Evolutionary conservation across 352 stramenopile species (phyloP), one percentile per base, ranked within the genome.

Genomic region (Phytopythium aichiense): DNA sequence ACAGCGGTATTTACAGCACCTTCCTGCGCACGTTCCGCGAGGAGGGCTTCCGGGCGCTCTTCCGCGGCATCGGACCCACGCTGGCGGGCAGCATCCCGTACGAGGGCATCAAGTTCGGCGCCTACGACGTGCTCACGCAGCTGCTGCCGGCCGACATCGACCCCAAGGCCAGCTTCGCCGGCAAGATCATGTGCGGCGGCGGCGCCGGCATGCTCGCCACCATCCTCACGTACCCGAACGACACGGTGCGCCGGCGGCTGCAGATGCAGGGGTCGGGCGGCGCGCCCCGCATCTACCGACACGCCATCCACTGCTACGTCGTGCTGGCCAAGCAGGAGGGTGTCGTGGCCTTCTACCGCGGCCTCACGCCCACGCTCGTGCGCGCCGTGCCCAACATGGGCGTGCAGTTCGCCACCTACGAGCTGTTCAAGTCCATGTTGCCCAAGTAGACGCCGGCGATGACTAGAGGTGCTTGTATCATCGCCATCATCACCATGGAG

Each of bases 221-320:
- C 43, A 77, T 94, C 54, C 73, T 96, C 63, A 95, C 87, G 63
- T 96, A 96, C 65, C 87, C 88, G 49, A 94, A 94, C 69, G 88
- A 96, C 69, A 96, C 88, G 20, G 80, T 96, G 55, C 81, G 88
- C 6, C 69, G 88, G 38, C 73, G 87, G 20, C 74, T 96, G 69
- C 88, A 96, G 73, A 94, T 92, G 83, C 86, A 96, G 72, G 87
- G 87, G 16, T 84, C 81, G 12, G 81, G 81, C 22, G 87, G 87
- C 38, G 58, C 64, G 5, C 57, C 70, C 16, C 66, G 77, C 8
- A 64, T 92, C 46, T 96, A 95, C 74, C 72, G 58, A 51, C 88
- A 86, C 62, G 82, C 81, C 1, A 77, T 76, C 63, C 74, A 96
- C 72, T 96, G 87, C 76, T 92, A 89, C 64, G 68, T 86, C 25